Evolutionary conservation across 306 rosid genomes (phyloP), one percentile per base, ranked within the genome.

Genomic region (Acacia crassicarpa): DNA sequence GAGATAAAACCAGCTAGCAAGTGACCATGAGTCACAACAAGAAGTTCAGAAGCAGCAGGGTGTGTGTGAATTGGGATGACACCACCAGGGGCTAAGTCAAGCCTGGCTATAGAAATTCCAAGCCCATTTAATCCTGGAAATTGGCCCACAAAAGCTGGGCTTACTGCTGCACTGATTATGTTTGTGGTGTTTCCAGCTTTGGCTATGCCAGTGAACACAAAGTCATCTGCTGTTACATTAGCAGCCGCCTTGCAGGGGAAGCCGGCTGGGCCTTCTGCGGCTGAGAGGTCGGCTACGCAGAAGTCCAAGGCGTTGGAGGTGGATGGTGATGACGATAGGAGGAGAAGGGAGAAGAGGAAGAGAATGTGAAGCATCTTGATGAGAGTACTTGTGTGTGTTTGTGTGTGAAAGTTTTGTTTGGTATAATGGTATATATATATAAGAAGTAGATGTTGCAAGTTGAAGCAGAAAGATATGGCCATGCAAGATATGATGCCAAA

Each of bases 51-150:
- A 14, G 94, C 98, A 27, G 85, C 92, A 0, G 97, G 97, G 49
- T 94, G 97, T 3, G 97, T 92, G 85, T 94, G 98, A 0, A 94
- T 48, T n/a, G 98, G 98, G 46, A 94, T 87, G 35, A 94, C 97
- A 19, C 97, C 98, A 1, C 67, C 72, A 4, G 91, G 89, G 3
- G 81, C 92, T 3, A 94, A 48, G 91, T 94, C 98, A 5, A 94
- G 74, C 78, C 97, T 74, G 32, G 88, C 91, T 0, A 86, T 65
- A 0, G 98, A 94, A 49, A 92, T 54, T 3, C 92, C 98, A 9
- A 92, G 94, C 3, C 97, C 97, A 33, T 94, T 94, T 0, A 94
- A 67, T 3, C 89, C 97, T 0, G 97, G 94, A 40, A 87, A 92
- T 58, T 94, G 97, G 6, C 46, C 88, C 30, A 90, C 97, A 75